Percentiles rank a stretch among this genome's conserved stretches.
phyloP scores from a whole-genome alignment of 345 rosid genomes.

The Aurinia saxatilis region DNA sequence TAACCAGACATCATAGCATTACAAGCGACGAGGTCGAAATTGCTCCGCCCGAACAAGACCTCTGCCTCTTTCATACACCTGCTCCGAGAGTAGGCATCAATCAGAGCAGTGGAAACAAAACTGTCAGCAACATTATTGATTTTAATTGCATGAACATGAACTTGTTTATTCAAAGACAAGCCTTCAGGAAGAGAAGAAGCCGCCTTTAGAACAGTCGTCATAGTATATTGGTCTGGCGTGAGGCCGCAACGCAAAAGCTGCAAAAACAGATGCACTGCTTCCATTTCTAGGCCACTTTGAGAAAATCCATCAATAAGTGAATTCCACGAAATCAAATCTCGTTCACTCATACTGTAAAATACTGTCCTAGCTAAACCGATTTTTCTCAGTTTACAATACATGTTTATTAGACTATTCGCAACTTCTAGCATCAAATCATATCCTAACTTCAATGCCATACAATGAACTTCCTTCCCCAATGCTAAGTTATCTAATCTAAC shows the following conservation, averaged over 20 bases:
- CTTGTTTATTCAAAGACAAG: slow-evolving; percentile 36
- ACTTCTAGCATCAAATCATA: slow-evolving; percentile 35
- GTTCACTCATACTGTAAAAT: slow-evolving; percentile 36
- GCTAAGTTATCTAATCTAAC: slow-evolving; percentile 25
- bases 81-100: slow-evolving; percentile 43
- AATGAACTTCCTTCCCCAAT: slow-evolving; percentile 42
- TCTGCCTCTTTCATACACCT: slow-evolving; percentile 48
- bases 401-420: slow-evolving; percentile 45
- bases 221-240: slow-evolving; percentile 45
- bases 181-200: slow-evolving; percentile 41
- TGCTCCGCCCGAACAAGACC: slow-evolving; percentile 29
- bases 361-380: slow-evolving; percentile 24
- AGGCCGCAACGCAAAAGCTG: slow-evolving; percentile 33
- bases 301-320: slow-evolving; percentile 42
- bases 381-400: slow-evolving; percentile 45
- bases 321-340: slow-evolving; percentile 61
- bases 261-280: slow-evolving; percentile 37
- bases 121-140: slow-evolving; percentile 25
- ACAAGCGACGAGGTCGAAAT: slow-evolving; percentile 43
- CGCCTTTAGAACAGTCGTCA: slow-evolving; percentile 49
- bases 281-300: slow-evolving; percentile 35
- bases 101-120: slow-evolving; percentile 51
- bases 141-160: slow-evolving; percentile 49
- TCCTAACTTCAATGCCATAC: slow-evolving; percentile 42
- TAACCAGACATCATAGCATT: slow-evolving; percentile 59